phyloP scores from a whole-genome alignment of 2,329 filamentous ascomycete genomes.

The Xylariomycetidae sp. region DNA sequence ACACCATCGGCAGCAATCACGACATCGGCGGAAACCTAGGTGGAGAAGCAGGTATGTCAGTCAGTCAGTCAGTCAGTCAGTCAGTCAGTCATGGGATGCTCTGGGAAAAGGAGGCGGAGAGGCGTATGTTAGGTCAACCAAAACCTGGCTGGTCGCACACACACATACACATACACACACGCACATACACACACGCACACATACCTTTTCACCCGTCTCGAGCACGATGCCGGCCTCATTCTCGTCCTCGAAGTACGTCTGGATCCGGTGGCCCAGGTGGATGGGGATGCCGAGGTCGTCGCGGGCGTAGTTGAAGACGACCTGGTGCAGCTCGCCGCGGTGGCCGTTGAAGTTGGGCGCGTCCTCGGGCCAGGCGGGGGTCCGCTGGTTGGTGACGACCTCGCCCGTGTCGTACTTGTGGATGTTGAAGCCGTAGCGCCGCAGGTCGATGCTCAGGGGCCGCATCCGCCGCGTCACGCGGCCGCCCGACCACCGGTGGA shows the following conservation, averaged over 20 bases:
- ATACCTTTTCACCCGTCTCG: slow-evolving; percentile 40
- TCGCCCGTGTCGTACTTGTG: slow-evolving; percentile 58
- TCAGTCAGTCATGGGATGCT: no score
- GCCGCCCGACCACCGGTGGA: slow-evolving; percentile 52
- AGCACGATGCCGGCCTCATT: slow-evolving; percentile 46
- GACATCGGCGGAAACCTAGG: slow-evolving; percentile 42
- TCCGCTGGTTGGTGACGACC: slow-evolving; percentile 52
- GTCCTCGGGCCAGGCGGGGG: slow-evolving; percentile 37
- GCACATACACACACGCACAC: no score
- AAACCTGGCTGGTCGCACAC: no score
- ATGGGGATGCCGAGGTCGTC: slow-evolving; percentile 52
- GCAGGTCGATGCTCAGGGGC: slow-evolving; percentile 47
- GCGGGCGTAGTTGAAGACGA: slow-evolving; percentile 53
- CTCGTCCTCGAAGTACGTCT: slow-evolving; percentile 51
- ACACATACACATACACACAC: no score
- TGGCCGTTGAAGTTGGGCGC: slow-evolving; percentile 57
- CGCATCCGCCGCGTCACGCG: slow-evolving; percentile 44
- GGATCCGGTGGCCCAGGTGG: slow-evolving; percentile 45
- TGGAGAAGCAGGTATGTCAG: slow-evolving; percentile 2
- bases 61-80: no score
- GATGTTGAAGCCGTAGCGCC: slow-evolving; percentile 53
- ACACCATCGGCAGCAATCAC: slow-evolving; percentile 54
- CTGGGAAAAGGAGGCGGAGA: no score
- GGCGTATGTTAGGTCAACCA: no score
- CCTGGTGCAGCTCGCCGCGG: slow-evolving; percentile 54